These are phyloP conservation scores for Podospora comata DNA, from an alignment of 495 filamentous ascomycete species.

Conservation along the genomic window DNA sequence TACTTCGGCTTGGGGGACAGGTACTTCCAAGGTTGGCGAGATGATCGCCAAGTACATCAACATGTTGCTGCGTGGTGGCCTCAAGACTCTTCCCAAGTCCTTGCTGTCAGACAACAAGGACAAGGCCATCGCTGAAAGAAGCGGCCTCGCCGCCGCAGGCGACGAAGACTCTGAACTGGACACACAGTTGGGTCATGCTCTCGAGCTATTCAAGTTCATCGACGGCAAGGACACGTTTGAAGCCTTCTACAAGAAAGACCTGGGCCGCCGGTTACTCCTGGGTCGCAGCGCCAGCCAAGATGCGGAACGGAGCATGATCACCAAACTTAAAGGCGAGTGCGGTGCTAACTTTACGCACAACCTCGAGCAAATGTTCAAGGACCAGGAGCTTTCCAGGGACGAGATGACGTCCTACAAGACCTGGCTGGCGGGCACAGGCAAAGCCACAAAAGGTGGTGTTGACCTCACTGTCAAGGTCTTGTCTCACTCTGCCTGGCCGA, in stretches of 20 bases:
- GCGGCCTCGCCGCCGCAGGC: conserved; percentile 53
- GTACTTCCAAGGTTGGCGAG: conserved; percentile 91
- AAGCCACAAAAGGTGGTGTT: conserved; percentile 49
- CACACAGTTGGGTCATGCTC: conserved; percentile 80
- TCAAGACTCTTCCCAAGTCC: conserved; percentile 68
- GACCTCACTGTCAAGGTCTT: conserved; percentile 87
- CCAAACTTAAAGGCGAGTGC: conserved; percentile 88
- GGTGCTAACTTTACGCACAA: conserved; percentile 93
- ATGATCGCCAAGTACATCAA: conserved; percentile 99
- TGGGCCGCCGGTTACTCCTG: conserved; percentile 85
- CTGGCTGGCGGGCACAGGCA: conserved; percentile 43
- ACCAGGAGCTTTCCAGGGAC: conserved; percentile 84
- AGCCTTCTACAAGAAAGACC: conserved; percentile 96
- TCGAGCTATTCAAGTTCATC: conserved; percentile 95
- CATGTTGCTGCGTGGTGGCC: conserved; percentile 77
- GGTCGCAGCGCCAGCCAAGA: conserved; percentile 87
- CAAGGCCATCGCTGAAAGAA: conserved; percentile 50
- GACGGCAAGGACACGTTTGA: conserved; percentile 97
- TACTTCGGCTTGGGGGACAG: conserved; percentile 64
- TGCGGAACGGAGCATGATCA: conserved; percentile 91
- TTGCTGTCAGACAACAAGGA: conserved; percentile 52
- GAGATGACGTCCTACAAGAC: conserved; percentile 74
- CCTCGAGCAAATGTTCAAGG: conserved; percentile 98
- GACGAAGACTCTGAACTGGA: conserved; percentile 91
- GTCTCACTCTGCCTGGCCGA: conserved; percentile 84